Conservation (phyloP, 1,284 basidiomycete genomes). For the Cryptococcus sp. region DNA sequence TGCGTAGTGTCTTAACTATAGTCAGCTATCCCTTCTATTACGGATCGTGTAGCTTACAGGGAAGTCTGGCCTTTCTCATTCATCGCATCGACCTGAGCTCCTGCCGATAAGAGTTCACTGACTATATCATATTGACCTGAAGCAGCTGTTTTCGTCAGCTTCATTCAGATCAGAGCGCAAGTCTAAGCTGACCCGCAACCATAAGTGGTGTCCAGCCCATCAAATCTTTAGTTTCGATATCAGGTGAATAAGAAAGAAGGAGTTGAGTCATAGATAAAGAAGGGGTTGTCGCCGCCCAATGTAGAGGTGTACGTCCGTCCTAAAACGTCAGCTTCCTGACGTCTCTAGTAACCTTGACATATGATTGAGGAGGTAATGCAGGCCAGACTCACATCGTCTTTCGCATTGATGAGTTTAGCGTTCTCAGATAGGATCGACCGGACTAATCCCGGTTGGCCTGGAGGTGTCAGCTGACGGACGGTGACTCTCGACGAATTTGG, state of each 20-base stretch:
- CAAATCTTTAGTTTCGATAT: conserved; percentile 66
- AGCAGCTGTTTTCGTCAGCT: conserved; percentile 13
- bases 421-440: conserved; percentile 66
- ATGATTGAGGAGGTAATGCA: too few relatives aligned
- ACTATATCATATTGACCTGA: conserved; percentile 69
- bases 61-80: conserved; percentile 85
- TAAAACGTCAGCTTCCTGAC: conserved; percentile 33
- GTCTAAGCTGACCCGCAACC: conserved; percentile 62
- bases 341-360: too few relatives aligned
- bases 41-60: conserved; percentile 56
- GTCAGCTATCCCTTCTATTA: background rate
- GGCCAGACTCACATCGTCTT: conserved; percentile 63
- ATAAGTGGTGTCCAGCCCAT: conserved; percentile 83
- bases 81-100: conserved; percentile 71
- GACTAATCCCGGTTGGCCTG: conserved; percentile 72
- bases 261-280: conserved; percentile 66
- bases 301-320: conserved; percentile 84
- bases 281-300: conserved; percentile 76
- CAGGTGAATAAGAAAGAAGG: conserved; percentile 63
- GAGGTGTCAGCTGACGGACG: background rate
- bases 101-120: conserved; percentile 73
- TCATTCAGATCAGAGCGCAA: background rate
- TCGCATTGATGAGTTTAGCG: conserved; percentile 60
- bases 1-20: conserved; percentile 67
- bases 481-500: background rate